A percentile compares a stretch with the other conserved stretches of the same genome.
These are phyloP conservation scores for Mortierella sp. DNA, from an alignment of 371 early-diverging fungal genomes.

Conservation along the genomic window DNA sequence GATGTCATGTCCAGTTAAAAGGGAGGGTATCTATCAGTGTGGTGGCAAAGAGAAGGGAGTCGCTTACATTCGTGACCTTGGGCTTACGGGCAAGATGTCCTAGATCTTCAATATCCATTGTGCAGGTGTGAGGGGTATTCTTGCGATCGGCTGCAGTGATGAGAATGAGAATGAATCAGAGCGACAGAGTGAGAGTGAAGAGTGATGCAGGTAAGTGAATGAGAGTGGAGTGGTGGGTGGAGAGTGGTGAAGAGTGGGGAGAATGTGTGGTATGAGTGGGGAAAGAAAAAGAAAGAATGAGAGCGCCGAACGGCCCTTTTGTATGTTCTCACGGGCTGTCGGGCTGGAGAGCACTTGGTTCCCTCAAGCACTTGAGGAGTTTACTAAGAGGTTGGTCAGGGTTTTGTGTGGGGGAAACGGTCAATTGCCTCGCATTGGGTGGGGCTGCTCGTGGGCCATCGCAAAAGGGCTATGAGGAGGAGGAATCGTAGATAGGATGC, in stretches of 20 bases:
- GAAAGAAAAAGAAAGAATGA: not conserved
- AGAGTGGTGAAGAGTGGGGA: not conserved
- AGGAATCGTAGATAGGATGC: no score
- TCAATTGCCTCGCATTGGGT: no score
- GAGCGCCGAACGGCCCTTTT: not conserved
- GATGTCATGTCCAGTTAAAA: not conserved
- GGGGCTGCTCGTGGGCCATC: no score
- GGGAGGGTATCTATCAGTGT: not conserved
- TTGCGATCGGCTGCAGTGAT: not conserved
- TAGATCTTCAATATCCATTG: slow-evolving; percentile 54
- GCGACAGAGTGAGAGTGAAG: not conserved
- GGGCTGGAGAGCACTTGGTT: not conserved
- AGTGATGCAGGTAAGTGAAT: not conserved
- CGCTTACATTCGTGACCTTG: slow-evolving; percentile 47
- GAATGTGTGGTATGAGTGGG: not conserved
- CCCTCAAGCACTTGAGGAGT: slow-evolving; percentile 16
- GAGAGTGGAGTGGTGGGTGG: not conserved
- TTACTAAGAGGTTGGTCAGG: slow-evolving; percentile 3
- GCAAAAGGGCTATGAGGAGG: no score
- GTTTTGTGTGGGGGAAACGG: not conserved
- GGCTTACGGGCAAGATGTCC: slow-evolving; percentile 42
- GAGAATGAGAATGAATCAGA: not conserved
- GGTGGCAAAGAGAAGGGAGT: no score
- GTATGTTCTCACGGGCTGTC: slow-evolving; percentile 8
- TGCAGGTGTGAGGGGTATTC: not conserved